Evolutionary conservation across 371 early-diverging fungal genomes (phyloP).

Genomic region (Mucor plumbeus): DNA sequence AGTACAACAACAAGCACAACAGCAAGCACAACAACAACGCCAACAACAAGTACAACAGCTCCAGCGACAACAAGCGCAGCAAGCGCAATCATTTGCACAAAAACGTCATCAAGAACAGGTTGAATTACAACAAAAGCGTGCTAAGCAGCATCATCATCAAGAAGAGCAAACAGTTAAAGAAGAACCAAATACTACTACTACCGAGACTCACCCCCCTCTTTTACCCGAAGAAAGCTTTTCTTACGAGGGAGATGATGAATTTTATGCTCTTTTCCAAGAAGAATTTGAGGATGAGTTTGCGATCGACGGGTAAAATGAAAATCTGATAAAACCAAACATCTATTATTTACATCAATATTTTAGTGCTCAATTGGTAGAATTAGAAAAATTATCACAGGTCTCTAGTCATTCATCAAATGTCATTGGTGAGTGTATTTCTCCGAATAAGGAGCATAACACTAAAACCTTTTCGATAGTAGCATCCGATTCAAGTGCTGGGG

Average conservation of each 20-base stretch:
- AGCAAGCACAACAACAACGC: background rate
- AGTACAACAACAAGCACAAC: background rate
- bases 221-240: slow-evolving; percentile 29
- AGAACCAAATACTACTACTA: background rate
- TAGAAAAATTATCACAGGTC: background rate
- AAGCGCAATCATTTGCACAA: background rate
- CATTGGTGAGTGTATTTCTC: background rate
- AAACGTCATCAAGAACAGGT: background rate
- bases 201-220: background rate
- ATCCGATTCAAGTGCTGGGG: background rate
- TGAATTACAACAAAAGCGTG: slow-evolving; percentile 3
- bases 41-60: background rate
- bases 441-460: background rate
- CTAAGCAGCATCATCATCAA: background rate
- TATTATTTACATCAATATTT: too few relatives aligned
- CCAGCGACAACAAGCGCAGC: background rate
- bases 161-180: background rate
- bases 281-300: slow-evolving; percentile 1
- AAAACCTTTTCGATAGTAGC: background rate
- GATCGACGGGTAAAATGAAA: background rate
- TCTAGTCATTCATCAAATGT: background rate
- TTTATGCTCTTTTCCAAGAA: background rate
- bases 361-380: background rate
- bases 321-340: background rate
- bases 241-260: slow-evolving; percentile 20